phyloP scores from a whole-genome alignment of 1,139 yeast genomes.

The Debaryomyces robertsiae region DNA sequence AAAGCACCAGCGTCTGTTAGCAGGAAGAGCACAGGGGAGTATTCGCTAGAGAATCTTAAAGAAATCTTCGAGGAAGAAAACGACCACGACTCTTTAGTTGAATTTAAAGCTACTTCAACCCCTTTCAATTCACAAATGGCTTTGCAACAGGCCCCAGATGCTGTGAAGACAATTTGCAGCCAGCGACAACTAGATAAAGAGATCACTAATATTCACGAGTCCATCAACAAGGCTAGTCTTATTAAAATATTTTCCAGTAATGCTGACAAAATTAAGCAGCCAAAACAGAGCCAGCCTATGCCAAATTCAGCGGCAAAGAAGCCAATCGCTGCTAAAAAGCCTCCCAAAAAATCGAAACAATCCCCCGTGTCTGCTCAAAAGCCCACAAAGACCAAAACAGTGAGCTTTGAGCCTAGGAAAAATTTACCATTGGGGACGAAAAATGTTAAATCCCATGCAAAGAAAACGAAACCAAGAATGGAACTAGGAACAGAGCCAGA shows the following conservation, averaged over 20 bases:
- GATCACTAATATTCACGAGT: constrained; percentile 17
- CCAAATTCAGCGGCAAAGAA: too few species aligned
- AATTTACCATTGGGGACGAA: constrained; percentile 12
- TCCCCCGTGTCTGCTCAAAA: not conserved
- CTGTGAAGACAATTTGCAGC: constrained; percentile 9
- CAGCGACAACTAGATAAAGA: constrained; percentile 14
- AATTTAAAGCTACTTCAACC: constrained; percentile 15
- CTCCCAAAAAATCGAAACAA: too few species aligned
- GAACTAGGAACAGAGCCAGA: too few species aligned
- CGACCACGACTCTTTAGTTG: constrained; percentile 1
- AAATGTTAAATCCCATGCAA: constrained; percentile 2
- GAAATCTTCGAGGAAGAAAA: constrained; percentile 16
- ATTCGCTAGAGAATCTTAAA: constrained; percentile 20
- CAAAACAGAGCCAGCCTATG: too few species aligned
- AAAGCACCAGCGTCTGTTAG: constrained; percentile 4
- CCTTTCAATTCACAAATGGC: constrained; percentile 11
- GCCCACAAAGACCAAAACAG: not conserved
- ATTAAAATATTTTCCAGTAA: not conserved
- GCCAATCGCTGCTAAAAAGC: too few species aligned
- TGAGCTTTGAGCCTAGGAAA: constrained; percentile 13
- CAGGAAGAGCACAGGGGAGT: constrained; percentile 16
- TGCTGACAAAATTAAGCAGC: too few species aligned
- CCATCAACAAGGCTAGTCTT: constrained; percentile 11
- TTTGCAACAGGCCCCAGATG: too few species aligned
- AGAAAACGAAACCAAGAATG: too few species aligned